A percentile compares a stretch with the other conserved stretches of the same genome.
Evolutionary conservation across 208 protist species (phyloP).

Genomic region (Leishmania tarentolae): DNA sequence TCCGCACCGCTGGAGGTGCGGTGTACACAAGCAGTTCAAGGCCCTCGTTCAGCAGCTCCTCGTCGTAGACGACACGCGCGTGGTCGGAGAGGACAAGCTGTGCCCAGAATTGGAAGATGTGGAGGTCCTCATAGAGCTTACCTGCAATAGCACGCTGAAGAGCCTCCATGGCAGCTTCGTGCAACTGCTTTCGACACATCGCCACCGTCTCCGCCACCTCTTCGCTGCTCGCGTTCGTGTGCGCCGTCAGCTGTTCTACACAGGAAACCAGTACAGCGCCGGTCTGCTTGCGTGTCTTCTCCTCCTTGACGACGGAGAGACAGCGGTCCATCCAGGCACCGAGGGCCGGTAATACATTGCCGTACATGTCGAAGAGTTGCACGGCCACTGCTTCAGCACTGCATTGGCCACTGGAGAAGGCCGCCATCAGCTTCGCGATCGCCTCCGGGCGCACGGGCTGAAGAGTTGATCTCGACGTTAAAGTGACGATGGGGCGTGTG

Average conservation of each 20-base stretch:
- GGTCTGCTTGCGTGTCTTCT: constrained; percentile 55
- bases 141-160: constrained; percentile 49
- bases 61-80: constrained; percentile 55
- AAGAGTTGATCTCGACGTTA: constrained; percentile 24
- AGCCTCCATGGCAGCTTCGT: constrained; percentile 41
- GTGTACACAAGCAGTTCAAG: constrained; percentile 44
- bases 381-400: constrained; percentile 36
- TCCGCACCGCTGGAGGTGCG: constrained; percentile 23
- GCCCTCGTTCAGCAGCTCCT: constrained; percentile 72
- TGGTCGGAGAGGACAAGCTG: constrained; percentile 68
- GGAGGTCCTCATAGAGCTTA: constrained; percentile 73
- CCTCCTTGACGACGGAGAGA: constrained; percentile 70
- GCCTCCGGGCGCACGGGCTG: constrained; percentile 38
- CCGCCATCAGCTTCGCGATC: constrained; percentile 69
- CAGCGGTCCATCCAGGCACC: constrained; percentile 65
- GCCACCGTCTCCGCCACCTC: constrained; percentile 21
- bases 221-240: constrained; percentile 14
- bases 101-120: constrained; percentile 75
- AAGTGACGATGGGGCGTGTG: constrained; percentile 15
- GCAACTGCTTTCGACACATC: constrained; percentile 39
- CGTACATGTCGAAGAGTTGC: constrained; percentile 48
- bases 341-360: constrained; percentile 46
- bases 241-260: constrained; percentile 13
- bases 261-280: constrained; percentile 50
- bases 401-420: constrained; percentile 25